These are phyloP conservation scores for Pseudozyma sp. DNA, from an alignment of 1,284 basidiomycete species.

Conservation along the genomic window DNA sequence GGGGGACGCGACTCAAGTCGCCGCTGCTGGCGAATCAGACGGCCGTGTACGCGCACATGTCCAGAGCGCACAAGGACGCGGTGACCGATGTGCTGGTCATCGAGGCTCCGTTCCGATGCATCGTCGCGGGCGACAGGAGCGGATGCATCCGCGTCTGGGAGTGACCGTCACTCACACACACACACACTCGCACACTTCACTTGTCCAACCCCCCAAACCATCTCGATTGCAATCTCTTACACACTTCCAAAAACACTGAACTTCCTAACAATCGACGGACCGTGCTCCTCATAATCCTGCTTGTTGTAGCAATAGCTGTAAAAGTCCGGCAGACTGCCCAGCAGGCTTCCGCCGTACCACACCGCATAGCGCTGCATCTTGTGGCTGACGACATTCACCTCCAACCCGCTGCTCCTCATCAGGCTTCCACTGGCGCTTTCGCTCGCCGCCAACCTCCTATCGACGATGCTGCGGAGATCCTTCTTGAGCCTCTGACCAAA, in stretches of 20 bases:
- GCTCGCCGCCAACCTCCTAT: slow-evolving; percentile 84
- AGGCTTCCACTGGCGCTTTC: slow-evolving; percentile 80
- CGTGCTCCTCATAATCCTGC: slow-evolving; percentile 96
- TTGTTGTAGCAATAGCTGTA: slow-evolving; percentile 97
- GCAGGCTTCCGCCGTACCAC: slow-evolving; percentile 95
- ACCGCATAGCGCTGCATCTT: slow-evolving; percentile 97
- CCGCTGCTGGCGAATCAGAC: slow-evolving; percentile 55
- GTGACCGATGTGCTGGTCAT: slow-evolving; percentile 83
- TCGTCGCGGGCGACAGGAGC: slow-evolving; percentile 80
- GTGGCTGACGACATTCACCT: slow-evolving; percentile 88
- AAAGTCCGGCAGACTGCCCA: slow-evolving; percentile 82
- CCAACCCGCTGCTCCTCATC: slow-evolving; percentile 72
- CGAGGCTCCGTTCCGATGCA: slow-evolving; percentile 85
- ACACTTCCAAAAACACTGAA: slow-evolving; percentile 63
- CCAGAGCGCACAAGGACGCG: slow-evolving; percentile 78
- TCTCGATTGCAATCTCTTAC: slow-evolving; percentile 11
- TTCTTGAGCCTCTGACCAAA: slow-evolving; percentile 95
- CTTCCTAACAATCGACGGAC: slow-evolving; percentile 80
- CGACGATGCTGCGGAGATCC: slow-evolving; percentile 93
- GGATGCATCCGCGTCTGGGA: slow-evolving; percentile 66
- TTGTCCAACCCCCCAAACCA: slow-evolving; percentile 1
- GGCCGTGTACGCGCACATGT: slow-evolving; percentile 21
- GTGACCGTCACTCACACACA: slow-evolving; percentile 10
- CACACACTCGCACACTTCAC: not conserved
- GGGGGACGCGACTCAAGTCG: slow-evolving; percentile 17